Evolutionary conservation across 495 filamentous ascomycete species (phyloP).

Genomic region (Lindgomyces ingoldianus): DNA sequence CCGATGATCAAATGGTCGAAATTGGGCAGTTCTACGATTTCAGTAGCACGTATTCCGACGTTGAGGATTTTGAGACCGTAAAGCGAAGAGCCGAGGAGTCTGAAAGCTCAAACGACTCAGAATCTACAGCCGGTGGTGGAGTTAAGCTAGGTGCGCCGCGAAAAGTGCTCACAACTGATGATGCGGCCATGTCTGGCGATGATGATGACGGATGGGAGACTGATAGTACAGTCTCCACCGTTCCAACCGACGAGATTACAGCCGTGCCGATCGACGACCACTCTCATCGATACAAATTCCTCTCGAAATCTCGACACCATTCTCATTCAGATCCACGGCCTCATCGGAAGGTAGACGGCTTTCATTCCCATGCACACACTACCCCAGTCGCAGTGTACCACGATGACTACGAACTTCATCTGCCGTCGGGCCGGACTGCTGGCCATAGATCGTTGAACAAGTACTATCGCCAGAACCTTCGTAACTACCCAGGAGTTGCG

Average conservation of each 20-base stretch:
- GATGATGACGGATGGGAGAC: slow-evolving; percentile 85
- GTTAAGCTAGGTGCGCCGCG: slow-evolving; percentile 55
- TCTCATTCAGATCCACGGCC: slow-evolving; percentile 61
- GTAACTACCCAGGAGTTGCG: slow-evolving; percentile 70
- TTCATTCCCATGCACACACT: slow-evolving; percentile 67
- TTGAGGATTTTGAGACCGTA: slow-evolving; percentile 47
- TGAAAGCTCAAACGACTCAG: slow-evolving; percentile 51
- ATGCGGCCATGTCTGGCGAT: slow-evolving; percentile 24
- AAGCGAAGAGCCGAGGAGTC: slow-evolving; percentile 45
- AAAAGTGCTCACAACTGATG: slow-evolving; percentile 23
- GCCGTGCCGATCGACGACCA: slow-evolving; percentile 69
- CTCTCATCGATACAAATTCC: slow-evolving; percentile 59
- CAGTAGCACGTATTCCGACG: slow-evolving; percentile 86
- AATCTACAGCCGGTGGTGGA: slow-evolving; percentile 53
- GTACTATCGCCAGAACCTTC: slow-evolving; percentile 92
- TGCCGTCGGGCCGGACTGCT: slow-evolving; percentile 87
- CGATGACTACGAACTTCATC: slow-evolving; percentile 88
- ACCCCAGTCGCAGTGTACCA: slow-evolving; percentile 71
- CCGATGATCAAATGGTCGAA: slow-evolving; percentile 86
- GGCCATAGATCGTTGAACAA: slow-evolving; percentile 82
- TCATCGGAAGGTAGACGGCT: slow-evolving; percentile 70
- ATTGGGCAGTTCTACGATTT: slow-evolving; percentile 99
- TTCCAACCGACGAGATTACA: slow-evolving; percentile 74
- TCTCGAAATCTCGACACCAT: slow-evolving; percentile 66
- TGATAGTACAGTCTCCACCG: slow-evolving; percentile 78